Base-by-base conservation (phyloP, 2,329 filamentous ascomycete genomes). In the Talaromyces sp. region DNA sequence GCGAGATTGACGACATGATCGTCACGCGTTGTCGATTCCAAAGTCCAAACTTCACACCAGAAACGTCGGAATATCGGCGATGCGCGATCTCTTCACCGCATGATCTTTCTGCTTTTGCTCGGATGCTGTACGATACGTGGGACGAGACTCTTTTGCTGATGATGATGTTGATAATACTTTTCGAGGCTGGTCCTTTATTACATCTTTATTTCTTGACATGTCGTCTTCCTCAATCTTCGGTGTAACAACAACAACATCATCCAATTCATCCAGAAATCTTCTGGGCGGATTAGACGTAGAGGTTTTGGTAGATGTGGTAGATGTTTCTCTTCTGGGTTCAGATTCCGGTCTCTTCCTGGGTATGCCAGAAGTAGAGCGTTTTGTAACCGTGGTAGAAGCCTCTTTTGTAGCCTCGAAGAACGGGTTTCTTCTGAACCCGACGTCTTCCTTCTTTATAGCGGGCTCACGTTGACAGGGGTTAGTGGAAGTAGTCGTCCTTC, bases 31-130 rank as follows among this genome's bases (percentile, higher is more conserved):
- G 51, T 17, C 51, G 11, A 56, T 17, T n/a, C 11, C 19, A 5
- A 43, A 4, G 15, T 38, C 11, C 17, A 31, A 31, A 11, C 3
- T n/a, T 79, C 73, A 80, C 38, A 78, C 67, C 53, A 81, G 65
- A 72, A 81, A 82, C 58, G 77, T 80, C 43, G 80, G 80, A 53
- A 81, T 78, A 70, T 81, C 77, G 65, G 76, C 78, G 43, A 79
- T 74, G 51, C 77, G 74, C 36, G 76, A 74, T 69, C 76, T 77
- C 66, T 77, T 78, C 61, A 72, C 67, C 62, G 69, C 68, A 51
- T 60, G 19, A 61, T 61, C 64, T 47, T 68, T 61, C 67, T 68
- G 45, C 51, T 49, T 34, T 65, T 66, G 58, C 29, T 68, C 45
- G 27, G 40, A 43, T 19, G 56, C 8, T 58, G 27, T 54, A 43